Base-by-base conservation (phyloP, 192 early-diverging fungal genomes). In the Coemansia sp. region DNA sequence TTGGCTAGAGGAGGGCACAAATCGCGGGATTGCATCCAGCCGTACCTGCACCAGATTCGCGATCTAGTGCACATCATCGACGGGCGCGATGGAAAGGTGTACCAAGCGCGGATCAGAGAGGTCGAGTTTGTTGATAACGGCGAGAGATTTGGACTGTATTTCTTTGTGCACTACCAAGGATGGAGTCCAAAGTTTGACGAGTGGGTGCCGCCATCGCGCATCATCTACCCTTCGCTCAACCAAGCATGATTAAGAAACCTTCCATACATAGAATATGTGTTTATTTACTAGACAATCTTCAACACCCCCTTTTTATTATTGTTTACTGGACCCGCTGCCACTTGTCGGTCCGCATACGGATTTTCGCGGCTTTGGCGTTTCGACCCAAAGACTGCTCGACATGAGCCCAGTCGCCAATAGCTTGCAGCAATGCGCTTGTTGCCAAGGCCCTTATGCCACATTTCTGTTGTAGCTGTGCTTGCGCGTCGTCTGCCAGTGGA, bases 121-220 rank as follows among this genome's bases (percentile, higher is more conserved):
- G 64, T 62, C 22, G 74, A 73, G 12, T 67, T 70, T 59, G 35
- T 82, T 12, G 17, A 42, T 29, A 65, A 67, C 22, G 37, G 31
- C 20, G 58, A 60, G 29, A 61, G 79, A 9, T 19, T 60, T 12
- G 79, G 79, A 2, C 31, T 82, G 54, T 67, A 82, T 29, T 82
- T 76, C 43, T 76, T 68, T 38, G 64, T 82, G 24, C 79, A 82
- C 42, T 82, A 73, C 45, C 41, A 57, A 3, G 74, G 71, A 15
- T 82, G 79, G 79, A 73, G 60, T 42, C 1, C 64, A 2, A 72
- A 66, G 51, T 82, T 66, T 43, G 79, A 82, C 37, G 79, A 82
- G 56, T 76, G 74, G 74, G 68, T 77, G 32, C 71, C 74, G 5
- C 79, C 79, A 1, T 77, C 62, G n/a, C 67, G 74, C n/a, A 68